These are phyloP conservation scores for Pilobolus umbonatus DNA, from an alignment of 192 early-diverging fungal species.

Conservation along the genomic window DNA sequence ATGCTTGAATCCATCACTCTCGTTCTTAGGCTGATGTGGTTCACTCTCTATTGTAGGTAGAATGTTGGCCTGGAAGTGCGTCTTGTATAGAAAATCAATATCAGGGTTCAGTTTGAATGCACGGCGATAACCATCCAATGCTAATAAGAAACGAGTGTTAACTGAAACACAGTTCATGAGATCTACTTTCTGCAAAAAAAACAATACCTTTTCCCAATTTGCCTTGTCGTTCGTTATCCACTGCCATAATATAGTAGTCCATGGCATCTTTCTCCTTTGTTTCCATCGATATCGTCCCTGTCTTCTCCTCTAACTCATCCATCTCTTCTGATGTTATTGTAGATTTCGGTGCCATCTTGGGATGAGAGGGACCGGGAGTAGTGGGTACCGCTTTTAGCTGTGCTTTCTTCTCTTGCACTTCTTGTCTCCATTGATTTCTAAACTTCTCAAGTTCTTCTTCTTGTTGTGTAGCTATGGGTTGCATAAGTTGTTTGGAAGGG, in stretches of 20 bases:
- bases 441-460: constrained; percentile 23
- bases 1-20: constrained; percentile 1
- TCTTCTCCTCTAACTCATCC: not conserved
- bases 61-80: constrained; percentile 16
- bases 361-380: not conserved
- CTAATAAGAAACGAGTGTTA: constrained; percentile 3
- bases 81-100: constrained; percentile 29
- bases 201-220: constrained; percentile 32
- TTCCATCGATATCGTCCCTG: not conserved
- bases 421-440: constrained; percentile 23
- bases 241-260: constrained; percentile 31
- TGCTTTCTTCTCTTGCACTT: constrained; percentile 18
- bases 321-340: constrained; percentile 4
- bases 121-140: constrained; percentile 28
- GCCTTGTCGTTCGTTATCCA: constrained; percentile 33
- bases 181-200: not conserved
- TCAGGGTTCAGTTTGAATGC: constrained; percentile 33
- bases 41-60: not conserved
- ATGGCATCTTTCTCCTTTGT: constrained; percentile 8
- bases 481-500: no score
- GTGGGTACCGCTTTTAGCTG: not conserved
- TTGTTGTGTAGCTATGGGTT: no score
- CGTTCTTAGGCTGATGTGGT: not conserved
- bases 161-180: not conserved
- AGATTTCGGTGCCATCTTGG: not conserved